Conservation (phyloP, 352 stramenopile species). For the Globisporangium cederbergense region DNA sequence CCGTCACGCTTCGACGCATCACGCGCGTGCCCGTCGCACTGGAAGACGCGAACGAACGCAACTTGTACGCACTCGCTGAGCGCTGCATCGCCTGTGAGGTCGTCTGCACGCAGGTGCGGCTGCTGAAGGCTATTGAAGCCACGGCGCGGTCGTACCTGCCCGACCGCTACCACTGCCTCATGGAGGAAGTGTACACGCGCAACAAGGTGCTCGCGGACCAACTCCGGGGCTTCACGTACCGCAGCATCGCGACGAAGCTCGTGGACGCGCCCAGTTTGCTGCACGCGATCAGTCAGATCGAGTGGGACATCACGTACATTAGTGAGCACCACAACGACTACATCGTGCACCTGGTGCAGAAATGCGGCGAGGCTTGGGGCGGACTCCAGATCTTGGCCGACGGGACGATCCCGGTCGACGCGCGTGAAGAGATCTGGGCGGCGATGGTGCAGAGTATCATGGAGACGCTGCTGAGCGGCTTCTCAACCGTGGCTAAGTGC, state of each 20-base stretch:
- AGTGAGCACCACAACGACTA: conserved; percentile 78
- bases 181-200: conserved; percentile 66
- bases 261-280: conserved; percentile 44
- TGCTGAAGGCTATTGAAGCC: conserved; percentile 68
- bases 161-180: conserved; percentile 58
- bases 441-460: conserved; percentile 84
- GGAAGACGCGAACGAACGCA: conserved; percentile 46
- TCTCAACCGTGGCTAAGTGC: conserved; percentile 86
- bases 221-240: conserved; percentile 64
- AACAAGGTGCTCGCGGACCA: conserved; percentile 48
- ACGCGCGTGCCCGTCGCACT: conserved; percentile 40
- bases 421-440: conserved; percentile 76
- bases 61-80: conserved; percentile 61
- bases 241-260: conserved; percentile 38
- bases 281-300: conserved; percentile 40
- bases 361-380: conserved; percentile 79
- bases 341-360: conserved; percentile 71
- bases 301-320: conserved; percentile 68
- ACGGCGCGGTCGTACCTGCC: conserved; percentile 62
- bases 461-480: conserved; percentile 89
- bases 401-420: conserved; percentile 59
- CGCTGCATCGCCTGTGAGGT: conserved; percentile 62
- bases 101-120: conserved; percentile 48
- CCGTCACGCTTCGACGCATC: conserved; percentile 51
- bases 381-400: conserved; percentile 64